These are phyloP conservation scores for Solanum pennellii DNA, from an alignment of 257 asterid genomes.

Conservation along the genomic window DNA sequence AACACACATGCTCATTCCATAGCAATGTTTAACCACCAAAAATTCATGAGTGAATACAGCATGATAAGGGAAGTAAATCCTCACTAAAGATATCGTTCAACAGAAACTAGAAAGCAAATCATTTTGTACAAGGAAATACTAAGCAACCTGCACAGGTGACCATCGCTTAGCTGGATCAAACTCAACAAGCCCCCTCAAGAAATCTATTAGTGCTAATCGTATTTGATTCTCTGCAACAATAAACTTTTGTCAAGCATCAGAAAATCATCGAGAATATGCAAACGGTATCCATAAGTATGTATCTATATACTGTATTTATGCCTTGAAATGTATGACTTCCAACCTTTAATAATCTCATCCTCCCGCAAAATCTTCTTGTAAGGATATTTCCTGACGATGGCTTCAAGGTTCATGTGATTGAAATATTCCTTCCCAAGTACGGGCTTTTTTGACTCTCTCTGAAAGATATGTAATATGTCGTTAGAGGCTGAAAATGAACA, in stretches of 20 bases:
- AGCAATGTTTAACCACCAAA: background rate
- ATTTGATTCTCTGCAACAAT: conserved; percentile 62
- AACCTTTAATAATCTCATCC: conserved; percentile 75
- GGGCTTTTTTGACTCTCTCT: conserved; percentile 90
- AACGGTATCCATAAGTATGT: background rate
- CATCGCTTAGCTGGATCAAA: conserved; percentile 98
- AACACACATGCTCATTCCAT: background rate
- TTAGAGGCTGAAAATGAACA: background rate
- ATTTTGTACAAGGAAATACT: conserved; percentile 1
- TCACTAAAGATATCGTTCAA: background rate
- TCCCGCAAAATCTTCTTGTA: conserved; percentile 61
- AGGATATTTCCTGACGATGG: conserved; percentile 75
- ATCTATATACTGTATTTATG: background rate
- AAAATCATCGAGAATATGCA: conserved; percentile 2
- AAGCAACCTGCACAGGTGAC: conserved; percentile 91
- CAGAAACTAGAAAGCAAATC: background rate
- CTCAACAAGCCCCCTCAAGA: conserved; percentile 91
- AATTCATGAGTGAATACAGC: background rate
- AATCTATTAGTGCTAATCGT: conserved; percentile 80
- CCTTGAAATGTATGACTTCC: conserved; percentile 10
- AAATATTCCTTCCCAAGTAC: conserved; percentile 93
- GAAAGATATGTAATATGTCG: conserved; percentile 7
- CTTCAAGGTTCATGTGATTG: conserved; percentile 79
- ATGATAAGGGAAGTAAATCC: background rate
- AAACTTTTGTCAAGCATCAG: conserved; percentile 2